Base-by-base conservation (phyloP, 2,329 filamentous ascomycete genomes). In the Phialocephala subalpina region DNA sequence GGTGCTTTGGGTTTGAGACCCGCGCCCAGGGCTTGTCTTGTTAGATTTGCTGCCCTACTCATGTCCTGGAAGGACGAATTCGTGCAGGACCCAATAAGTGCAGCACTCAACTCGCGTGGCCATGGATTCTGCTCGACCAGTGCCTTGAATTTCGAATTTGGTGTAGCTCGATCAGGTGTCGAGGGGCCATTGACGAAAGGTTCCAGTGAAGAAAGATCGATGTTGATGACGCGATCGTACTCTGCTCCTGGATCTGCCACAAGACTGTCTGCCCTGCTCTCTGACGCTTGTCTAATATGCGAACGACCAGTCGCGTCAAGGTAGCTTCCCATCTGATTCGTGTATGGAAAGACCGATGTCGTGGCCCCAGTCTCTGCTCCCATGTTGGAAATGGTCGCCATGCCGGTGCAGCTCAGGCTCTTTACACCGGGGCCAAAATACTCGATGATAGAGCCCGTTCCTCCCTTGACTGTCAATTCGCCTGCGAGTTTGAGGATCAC, bases 311-410 rank as follows among this genome's bases (percentile, higher is more conserved):
- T 80, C 0, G 73, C 75, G 0, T 63, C 63, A 0, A 80, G 72
- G 62, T 79, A 80, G 3, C 73, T 62, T 2, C 68, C 64, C 75
- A 79, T 79, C 0, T 74, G 66, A 2, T 73, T 66, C 0, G 77
- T 76, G 38, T 78, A 79, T 0, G 78, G 78, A 55, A 80, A 80
- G 18, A 79, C 71, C 58, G 75, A 80, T 1, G 77, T 76, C 0
- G 78, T 79, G 35, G 77, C 77, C 0, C 78, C 78, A 42, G 78
- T 74, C 58, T 80, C 77, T 1, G 78, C 77, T 1, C 72, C 74
- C 78, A 79, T 79, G 63, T 80, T 80, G 64, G 75, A 77, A 7
- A 79, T 73, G 2, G 78, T 79, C 0, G 76, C 77, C 77, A 78
- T 79, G 1, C 74, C 78, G 7, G 78, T 80, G 0, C 77, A 76